A percentile compares a stretch with the other conserved stretches of the same genome.
Evolutionary conservation across 2,329 filamentous ascomycete genomes (phyloP).

Genomic region (Trichoderma endophyticum): DNA sequence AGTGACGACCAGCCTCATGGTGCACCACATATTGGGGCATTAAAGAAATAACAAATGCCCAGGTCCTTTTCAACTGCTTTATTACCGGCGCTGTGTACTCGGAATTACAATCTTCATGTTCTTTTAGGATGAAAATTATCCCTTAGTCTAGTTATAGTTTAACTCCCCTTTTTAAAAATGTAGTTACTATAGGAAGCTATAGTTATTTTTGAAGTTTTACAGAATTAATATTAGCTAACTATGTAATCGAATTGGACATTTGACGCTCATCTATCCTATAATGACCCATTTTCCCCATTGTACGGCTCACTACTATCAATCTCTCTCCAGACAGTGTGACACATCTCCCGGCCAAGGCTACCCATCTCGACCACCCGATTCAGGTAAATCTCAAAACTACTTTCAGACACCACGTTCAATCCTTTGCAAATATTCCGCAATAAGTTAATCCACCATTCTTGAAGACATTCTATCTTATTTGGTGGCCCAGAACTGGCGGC

Average conservation of each 20-base stretch:
- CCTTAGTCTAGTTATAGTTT: too few species aligned
- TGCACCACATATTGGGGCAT: too few species aligned
- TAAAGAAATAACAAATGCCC: too few species aligned
- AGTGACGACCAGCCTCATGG: too few species aligned
- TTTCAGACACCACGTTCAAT: background rate
- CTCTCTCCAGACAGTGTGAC: background rate
- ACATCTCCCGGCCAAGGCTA: background rate
- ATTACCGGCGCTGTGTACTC: too few species aligned
- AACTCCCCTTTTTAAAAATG: too few species aligned
- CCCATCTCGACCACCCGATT: background rate
- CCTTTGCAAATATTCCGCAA: background rate
- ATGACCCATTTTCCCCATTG: background rate
- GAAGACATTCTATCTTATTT: background rate
- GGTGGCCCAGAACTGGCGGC: background rate
- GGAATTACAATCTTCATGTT: too few species aligned
- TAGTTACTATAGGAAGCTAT: too few species aligned
- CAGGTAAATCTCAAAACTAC: background rate
- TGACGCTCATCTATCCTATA: background rate
- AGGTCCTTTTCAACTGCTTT: too few species aligned
- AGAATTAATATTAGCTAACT: background rate
- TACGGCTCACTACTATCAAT: background rate
- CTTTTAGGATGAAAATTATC: too few species aligned
- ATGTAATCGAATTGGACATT: background rate
- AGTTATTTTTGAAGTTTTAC: too few species aligned
- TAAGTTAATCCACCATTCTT: background rate